phyloP scores from a whole-genome alignment of 2,329 filamentous ascomycete species.

The Bipolaris bicolor region DNA sequence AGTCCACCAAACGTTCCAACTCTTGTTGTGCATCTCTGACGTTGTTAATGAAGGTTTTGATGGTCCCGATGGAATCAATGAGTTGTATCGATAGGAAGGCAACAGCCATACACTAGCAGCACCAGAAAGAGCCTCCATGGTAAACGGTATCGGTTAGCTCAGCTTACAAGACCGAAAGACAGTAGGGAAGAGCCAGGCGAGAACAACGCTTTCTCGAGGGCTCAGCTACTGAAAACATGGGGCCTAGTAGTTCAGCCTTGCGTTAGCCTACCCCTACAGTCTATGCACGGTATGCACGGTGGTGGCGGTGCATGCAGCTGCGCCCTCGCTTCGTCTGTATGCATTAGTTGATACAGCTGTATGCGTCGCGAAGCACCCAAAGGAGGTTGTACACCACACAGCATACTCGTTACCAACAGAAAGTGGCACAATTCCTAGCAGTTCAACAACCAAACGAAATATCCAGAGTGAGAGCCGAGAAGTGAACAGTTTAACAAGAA shows the following conservation, averaged over 20 bases:
- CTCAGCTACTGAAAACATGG: neutral
- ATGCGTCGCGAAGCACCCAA: no score
- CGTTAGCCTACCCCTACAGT: neutral
- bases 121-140: slow-evolving; percentile 22
- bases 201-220: neutral
- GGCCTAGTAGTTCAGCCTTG: neutral
- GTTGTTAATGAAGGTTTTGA: slow-evolving; percentile 14
- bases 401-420: no score
- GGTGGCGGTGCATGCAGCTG: neutral
- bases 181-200: neutral
- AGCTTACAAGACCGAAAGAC: neutral
- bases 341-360: neutral
- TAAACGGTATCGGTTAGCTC: neutral
- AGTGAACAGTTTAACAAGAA: neutral
- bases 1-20: slow-evolving; percentile 12
- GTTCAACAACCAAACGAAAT: no score
- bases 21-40: slow-evolving; percentile 23
- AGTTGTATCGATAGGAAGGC: slow-evolving; percentile 24
- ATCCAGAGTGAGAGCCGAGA: neutral
- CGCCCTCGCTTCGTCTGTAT: neutral
- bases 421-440: no score
- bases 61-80: slow-evolving; percentile 14
- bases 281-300: neutral
- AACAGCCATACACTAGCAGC: slow-evolving; percentile 25
- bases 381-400: no score